Evolutionary conservation across 2,329 filamentous ascomycete species (phyloP), one percentile per base, ranked within the genome.

Genomic region (Aureobasidium subglaciale): DNA sequence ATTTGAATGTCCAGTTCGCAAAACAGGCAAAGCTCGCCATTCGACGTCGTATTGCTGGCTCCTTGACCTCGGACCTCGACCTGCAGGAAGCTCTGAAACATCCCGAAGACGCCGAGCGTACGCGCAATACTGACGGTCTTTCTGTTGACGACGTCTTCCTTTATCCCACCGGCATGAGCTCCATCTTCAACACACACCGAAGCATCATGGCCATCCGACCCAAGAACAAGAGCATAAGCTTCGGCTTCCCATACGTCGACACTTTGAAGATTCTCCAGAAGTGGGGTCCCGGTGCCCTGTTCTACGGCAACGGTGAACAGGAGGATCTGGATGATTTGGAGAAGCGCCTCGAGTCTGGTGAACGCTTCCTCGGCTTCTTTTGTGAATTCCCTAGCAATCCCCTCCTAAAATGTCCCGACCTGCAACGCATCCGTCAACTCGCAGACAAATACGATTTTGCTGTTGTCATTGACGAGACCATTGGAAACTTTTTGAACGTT

Each of bases 191-290:
- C 63, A 80, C 88, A 0, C 93, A 99, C 68, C 84, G 86, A 46
- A 82, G 82, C 40, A 75, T 96, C 49, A 74, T 92, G 59, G 74
- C 76, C 50, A 78, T 82, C 0, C 81, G 85, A 34, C 83, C 84
- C 3, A 73, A 78, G 7, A 67, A 81, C 58, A 87, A 88, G 70
- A 95, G 90, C 69, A 84, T 99, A 66, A 91, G 87, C 65, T 96
- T 90, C 65, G 93, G 93, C n/a, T 99, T 99, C 63, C 90, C 93
- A 0, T 99, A 99, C 64, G 89, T 96, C 52, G 93, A 99, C 70
- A 96, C 93, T 0, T 79, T 97, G 55, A 99, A 99, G 69, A 89
- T 96, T 48, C 75, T 97, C 5, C 78, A 97, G 68, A 99, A 97
- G 69, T 97, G 95, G 69, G 93, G 92, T 0, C 87, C 90, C 0